Evolutionary conservation across 768 basidiomycete species (phyloP).

Genomic region (Lenzites betulinus): DNA sequence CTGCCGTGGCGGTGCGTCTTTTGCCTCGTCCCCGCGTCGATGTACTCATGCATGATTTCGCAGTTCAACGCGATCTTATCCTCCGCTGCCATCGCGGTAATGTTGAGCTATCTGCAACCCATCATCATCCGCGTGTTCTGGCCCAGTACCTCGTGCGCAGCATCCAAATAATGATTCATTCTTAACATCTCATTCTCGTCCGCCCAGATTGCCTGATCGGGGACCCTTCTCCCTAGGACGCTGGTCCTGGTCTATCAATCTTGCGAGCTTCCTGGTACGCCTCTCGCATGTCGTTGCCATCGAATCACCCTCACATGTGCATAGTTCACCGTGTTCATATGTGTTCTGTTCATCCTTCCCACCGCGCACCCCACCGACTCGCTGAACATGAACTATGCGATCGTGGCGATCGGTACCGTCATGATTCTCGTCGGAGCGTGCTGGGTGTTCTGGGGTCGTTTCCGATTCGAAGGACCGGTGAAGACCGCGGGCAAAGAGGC

Average conservation of each 20-base stretch:
- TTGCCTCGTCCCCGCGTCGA: neutral
- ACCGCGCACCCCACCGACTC: constrained; percentile 52
- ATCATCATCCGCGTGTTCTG: constrained; percentile 61
- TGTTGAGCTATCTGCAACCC: constrained; percentile 60
- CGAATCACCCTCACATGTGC: neutral
- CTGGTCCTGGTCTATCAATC: constrained; percentile 55
- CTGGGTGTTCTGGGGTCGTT: constrained; percentile 52
- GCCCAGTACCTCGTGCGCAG: constrained; percentile 46
- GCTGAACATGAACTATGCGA: constrained; percentile 59
- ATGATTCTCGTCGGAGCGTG: constrained; percentile 45
- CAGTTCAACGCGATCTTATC: constrained; percentile 59
- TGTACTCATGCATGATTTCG: neutral
- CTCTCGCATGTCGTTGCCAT: neutral
- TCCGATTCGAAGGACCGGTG: constrained; percentile 47
- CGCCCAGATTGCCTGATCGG: constrained; percentile 43
- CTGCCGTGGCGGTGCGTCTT: constrained; percentile 49
- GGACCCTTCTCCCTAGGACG: constrained; percentile 55
- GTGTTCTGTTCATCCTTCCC: constrained; percentile 56
- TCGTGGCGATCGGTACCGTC: constrained; percentile 49
- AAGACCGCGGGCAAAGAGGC: constrained; percentile 33
- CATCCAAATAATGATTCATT: neutral
- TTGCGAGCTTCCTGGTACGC: constrained; percentile 48
- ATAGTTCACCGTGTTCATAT: constrained; percentile 55
- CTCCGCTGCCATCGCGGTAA: constrained; percentile 57
- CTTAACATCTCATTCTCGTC: constrained; percentile 6